Conservation (phyloP, 2,329 filamentous ascomycete genomes). For the Aspergillus awamori region DNA sequence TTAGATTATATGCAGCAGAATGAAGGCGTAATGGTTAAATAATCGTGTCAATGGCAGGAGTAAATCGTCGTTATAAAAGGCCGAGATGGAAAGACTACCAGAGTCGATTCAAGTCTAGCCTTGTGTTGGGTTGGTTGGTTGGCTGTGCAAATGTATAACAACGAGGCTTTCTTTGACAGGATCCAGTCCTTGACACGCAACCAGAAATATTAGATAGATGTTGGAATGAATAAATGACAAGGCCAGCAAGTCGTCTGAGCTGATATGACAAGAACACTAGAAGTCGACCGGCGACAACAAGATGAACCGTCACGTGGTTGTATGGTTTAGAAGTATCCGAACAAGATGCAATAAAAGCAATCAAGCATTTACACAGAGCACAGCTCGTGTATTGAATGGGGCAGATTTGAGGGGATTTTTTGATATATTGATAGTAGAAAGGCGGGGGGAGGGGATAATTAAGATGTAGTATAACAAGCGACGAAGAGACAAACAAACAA, state of each 20-base stretch:
- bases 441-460: constrained; percentile 20
- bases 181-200: constrained; percentile 39
- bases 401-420: constrained; percentile 40
- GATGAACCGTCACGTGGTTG: constrained; percentile 25
- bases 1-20: constrained; percentile 29
- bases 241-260: constrained; percentile 31
- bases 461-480: constrained; percentile 43
- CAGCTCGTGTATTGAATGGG: constrained; percentile 39
- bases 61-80: constrained; percentile 22
- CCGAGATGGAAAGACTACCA: constrained; percentile 31
- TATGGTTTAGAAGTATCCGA: constrained; percentile 31
- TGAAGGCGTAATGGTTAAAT: constrained; percentile 19
- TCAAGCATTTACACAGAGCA: constrained; percentile 38
- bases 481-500: constrained; percentile 51
- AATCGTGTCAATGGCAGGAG: constrained; percentile 27
- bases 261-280: constrained; percentile 28
- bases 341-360: constrained; percentile 31
- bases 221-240: constrained; percentile 18
- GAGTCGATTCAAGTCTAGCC: constrained; percentile 28
- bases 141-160: constrained; percentile 18
- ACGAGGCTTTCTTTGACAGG: constrained; percentile 25
- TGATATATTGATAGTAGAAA: constrained; percentile 11
- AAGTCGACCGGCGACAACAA: constrained; percentile 40
- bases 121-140: constrained; percentile 20
- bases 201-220: constrained; percentile 23